Evolutionary conservation across 2,329 filamentous ascomycete species (phyloP).

Genomic region (Chaetomium sp.): DNA sequence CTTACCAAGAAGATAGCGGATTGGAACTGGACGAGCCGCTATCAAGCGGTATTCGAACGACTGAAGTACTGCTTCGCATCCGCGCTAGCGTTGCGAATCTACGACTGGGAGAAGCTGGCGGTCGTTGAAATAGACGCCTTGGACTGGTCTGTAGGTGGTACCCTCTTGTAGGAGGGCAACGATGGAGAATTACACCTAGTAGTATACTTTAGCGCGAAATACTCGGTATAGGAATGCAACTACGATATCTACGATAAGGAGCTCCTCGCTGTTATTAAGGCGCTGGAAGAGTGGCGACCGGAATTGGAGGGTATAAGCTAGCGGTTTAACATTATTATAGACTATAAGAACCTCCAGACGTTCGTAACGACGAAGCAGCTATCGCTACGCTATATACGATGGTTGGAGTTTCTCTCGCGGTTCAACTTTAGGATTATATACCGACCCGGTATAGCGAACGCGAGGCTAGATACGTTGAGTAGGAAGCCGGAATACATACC

Average conservation of each 20-base stretch:
- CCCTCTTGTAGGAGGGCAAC: neutral
- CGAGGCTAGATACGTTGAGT: neutral
- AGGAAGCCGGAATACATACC: neutral
- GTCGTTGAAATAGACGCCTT: slow-evolving; percentile 3
- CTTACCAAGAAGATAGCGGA: neutral
- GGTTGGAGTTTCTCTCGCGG: neutral
- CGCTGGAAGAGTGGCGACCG: neutral
- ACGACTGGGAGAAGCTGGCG: slow-evolving; percentile 3
- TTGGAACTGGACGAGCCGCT: neutral
- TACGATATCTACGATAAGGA: slow-evolving; percentile 4
- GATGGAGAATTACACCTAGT: neutral
- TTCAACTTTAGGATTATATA: slow-evolving; percentile 1
- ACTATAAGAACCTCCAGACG: slow-evolving; percentile 11
- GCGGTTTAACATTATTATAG: neutral
- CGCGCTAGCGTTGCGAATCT: neutral
- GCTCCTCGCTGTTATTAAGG: slow-evolving; percentile 5
- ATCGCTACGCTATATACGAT: neutral
- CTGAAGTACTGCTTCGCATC: neutral
- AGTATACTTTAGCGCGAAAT: neutral
- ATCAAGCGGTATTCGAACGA: neutral
- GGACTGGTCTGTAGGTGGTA: neutral
- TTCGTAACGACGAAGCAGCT: slow-evolving; percentile 2
- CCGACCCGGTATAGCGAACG: neutral
- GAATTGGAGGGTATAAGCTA: neutral
- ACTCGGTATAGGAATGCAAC: neutral